phyloP scores from a whole-genome alignment of 2,329 filamentous ascomycete species.

The Balansia obtecta region DNA sequence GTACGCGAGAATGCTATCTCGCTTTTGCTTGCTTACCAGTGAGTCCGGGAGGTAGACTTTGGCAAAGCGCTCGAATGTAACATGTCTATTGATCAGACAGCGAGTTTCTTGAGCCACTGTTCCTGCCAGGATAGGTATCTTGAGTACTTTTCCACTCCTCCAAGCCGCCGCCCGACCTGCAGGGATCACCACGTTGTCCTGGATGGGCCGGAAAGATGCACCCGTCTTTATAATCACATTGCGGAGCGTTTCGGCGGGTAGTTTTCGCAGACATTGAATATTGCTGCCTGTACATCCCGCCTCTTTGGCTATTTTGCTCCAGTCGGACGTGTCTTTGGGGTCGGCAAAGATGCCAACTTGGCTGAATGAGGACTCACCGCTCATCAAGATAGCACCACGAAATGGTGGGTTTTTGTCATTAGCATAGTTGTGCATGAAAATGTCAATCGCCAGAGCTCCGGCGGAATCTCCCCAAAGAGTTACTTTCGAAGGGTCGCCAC shows the following conservation, averaged over 20 bases:
- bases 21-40: slow-evolving; percentile 6
- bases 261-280: slow-evolving; percentile 13
- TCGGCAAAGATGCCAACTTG: slow-evolving; percentile 6
- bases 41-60: slow-evolving; percentile 8
- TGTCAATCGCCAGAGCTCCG: slow-evolving; percentile 19
- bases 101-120: slow-evolving; percentile 15
- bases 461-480: slow-evolving; percentile 19
- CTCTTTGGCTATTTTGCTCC: slow-evolving; percentile 8
- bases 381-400: slow-evolving; percentile 16
- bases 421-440: slow-evolving; percentile 13
- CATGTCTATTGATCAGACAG: slow-evolving; percentile 11
- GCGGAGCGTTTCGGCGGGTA: slow-evolving; percentile 9
- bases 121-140: slow-evolving; percentile 14
- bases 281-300: slow-evolving; percentile 10
- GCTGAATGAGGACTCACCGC: slow-evolving; percentile 17
- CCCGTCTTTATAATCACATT: slow-evolving; percentile 5
- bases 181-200: slow-evolving; percentile 11
- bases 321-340: slow-evolving; percentile 4
- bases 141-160: slow-evolving; percentile 8
- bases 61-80: slow-evolving; percentile 12
- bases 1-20: slow-evolving; percentile 7
- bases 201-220: slow-evolving; percentile 8
- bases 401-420: slow-evolving; percentile 10
- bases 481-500: slow-evolving; percentile 13
- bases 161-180: slow-evolving; percentile 10